Evolutionary conservation across 2,329 filamentous ascomycete species (phyloP).

Genomic region (Clarireedia homoeocarpa): DNA sequence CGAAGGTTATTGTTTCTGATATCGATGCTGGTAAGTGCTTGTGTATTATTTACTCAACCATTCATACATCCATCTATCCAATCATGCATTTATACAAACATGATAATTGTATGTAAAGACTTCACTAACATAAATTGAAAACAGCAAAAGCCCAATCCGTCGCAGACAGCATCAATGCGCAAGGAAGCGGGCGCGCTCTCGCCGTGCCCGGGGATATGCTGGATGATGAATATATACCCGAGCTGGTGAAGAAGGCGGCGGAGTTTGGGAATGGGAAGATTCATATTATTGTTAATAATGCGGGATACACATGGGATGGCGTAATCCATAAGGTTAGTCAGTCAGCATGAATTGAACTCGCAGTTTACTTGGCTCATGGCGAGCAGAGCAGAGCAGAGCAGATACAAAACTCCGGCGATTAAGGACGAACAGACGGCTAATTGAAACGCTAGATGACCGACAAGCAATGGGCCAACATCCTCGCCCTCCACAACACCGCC

Average conservation of each 20-base stretch:
- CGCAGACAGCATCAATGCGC: slow-evolving; percentile 59
- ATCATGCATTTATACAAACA: no score
- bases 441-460: slow-evolving; percentile 55
- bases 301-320: slow-evolving; percentile 87
- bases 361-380: not conserved
- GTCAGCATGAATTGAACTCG: not conserved
- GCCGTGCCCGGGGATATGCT: slow-evolving; percentile 72
- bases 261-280: slow-evolving; percentile 83
- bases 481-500: slow-evolving; percentile 74
- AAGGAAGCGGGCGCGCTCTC: slow-evolving; percentile 54
- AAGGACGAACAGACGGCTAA: not conserved
- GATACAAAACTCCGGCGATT: not conserved
- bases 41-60: not conserved
- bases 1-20: slow-evolving; percentile 76
- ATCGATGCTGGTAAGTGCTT: slow-evolving; percentile 58
- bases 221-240: slow-evolving; percentile 59
- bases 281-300: slow-evolving; percentile 87
- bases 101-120: no score
- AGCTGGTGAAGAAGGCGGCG: slow-evolving; percentile 66
- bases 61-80: slow-evolving; percentile 4
- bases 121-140: slow-evolving; percentile 1
- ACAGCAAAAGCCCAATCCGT: slow-evolving; percentile 61
- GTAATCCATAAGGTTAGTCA: slow-evolving; percentile 68
- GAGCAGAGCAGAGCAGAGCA: not conserved
- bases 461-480: slow-evolving; percentile 85